Percentiles rank a stretch among this genome's conserved stretches.
phyloP scores from a whole-genome alignment of 1,139 yeast species.

The Protomyces lactucae-debilis region DNA sequence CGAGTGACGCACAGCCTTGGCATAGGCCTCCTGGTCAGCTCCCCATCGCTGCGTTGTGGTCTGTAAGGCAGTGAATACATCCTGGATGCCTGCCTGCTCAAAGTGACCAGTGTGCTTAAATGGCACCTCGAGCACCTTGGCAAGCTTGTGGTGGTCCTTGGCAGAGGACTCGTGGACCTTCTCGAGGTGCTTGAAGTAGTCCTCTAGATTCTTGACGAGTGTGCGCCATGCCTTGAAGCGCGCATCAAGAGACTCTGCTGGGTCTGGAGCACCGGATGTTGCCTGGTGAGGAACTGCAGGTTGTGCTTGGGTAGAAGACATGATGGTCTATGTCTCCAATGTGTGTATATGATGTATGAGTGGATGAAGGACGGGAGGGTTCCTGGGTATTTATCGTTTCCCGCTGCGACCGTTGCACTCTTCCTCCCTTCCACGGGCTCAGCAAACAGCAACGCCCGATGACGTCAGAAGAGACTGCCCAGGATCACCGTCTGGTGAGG shows the following conservation, averaged over 20 bases:
- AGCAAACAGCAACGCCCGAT: too few relatives aligned
- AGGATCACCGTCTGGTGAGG: too few relatives aligned
- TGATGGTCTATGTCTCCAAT: too few relatives aligned
- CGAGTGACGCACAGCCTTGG: constrained; percentile 13
- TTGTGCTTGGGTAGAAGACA: too few relatives aligned
- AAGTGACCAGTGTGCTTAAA: constrained; percentile 17
- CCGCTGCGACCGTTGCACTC: too few relatives aligned
- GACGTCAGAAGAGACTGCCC: too few relatives aligned
- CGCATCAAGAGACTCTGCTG: constrained; percentile 12
- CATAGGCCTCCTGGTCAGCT: constrained; percentile 12
- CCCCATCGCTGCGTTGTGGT: constrained; percentile 5
- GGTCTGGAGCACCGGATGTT: neutral
- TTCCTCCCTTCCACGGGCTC: too few relatives aligned
- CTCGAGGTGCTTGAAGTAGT: constrained; percentile 22
- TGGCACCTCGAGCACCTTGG: constrained; percentile 23
- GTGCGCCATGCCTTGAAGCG: constrained; percentile 23
- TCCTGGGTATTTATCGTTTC: too few relatives aligned
- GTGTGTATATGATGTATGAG: too few relatives aligned
- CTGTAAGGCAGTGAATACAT: constrained; percentile 20
- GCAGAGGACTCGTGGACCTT: constrained; percentile 23
- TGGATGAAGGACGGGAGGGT: too few relatives aligned
- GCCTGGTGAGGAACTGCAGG: neutral
- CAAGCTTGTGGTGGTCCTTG: constrained; percentile 22
- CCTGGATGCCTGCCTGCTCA: constrained; percentile 21
- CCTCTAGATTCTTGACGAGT: constrained; percentile 20